Evolutionary conservation across 495 filamentous ascomycete species (phyloP), one percentile per base, ranked within the genome.

Genomic region (Hypoxylon lenormandii): DNA sequence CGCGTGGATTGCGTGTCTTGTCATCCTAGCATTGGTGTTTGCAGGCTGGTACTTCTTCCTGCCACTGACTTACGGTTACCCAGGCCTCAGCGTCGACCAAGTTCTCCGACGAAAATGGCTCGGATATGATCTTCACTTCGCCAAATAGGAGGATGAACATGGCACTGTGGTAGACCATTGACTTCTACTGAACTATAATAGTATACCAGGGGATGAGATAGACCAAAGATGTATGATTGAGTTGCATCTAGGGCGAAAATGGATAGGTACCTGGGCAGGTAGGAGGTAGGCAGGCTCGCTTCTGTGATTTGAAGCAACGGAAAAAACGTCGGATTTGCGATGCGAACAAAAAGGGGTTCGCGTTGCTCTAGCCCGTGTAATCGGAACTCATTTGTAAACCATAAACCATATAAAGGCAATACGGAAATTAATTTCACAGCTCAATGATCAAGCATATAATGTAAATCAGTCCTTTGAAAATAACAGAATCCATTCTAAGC

Each of bases 111-210:
- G 95, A 78, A 97, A 97, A 82, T 98, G 93, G 95, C 82, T 98
- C 74, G 90, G 90, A 47, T 98, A 98, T 77, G 95, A 98, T 80
- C 84, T 98, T 77, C 95, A 98, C 82, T 98, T 98, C 81, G 95
- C 95, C 37, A 98, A 98, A 86, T 98, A 91, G 80, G 28, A 30
- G 15, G 38, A 16, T 57, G 10, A 18, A 47, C 15, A 52, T 15
- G 38, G 33, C 15, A 43, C 33, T 5, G 45, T 42, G 60, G 51
- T 45, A 7, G 16, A 21, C 16, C 16, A 19, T 16, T 45, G 21
- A 11, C 42, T 45, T 6, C 15, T 21, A 21, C 21, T 19, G 16
- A 45, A 18, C 15, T 19, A 19, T 45, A 19, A 19, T 18, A 5
- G n/a, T 15, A 28, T 28, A 8, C 1, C 10, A 33, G 42, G 42